Evolutionary conservation across 2,329 filamentous ascomycete species (phyloP).

Genomic region (Colletotrichum noveboracense): DNA sequence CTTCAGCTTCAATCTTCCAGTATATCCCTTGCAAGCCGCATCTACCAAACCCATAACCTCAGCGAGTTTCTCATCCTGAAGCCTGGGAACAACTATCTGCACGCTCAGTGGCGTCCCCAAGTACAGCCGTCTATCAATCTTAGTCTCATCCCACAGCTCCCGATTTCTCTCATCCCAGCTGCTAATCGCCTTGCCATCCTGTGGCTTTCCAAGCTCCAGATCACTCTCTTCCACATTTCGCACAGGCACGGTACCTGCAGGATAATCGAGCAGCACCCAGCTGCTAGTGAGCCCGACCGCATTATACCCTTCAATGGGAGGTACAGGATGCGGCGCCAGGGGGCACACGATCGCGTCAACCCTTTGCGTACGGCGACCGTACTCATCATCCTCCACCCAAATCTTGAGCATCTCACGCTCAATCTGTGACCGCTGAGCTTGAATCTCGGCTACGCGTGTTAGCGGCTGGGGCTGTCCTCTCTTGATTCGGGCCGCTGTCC

Average conservation of each 20-base stretch:
- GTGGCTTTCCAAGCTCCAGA: background rate
- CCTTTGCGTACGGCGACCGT: background rate
- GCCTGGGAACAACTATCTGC: constrained; percentile 8
- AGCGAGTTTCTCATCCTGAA: constrained; percentile 3
- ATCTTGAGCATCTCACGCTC: constrained; percentile 11
- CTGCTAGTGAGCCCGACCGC: constrained; percentile 35
- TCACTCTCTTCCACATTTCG: background rate
- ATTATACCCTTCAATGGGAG: constrained; percentile 42
- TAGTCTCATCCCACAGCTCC: constrained; percentile 8
- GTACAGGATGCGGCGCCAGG: constrained; percentile 63
- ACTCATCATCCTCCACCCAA: constrained; percentile 4
- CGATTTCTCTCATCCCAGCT: constrained; percentile 11
- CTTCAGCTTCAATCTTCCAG: background rate
- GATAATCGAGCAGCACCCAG: constrained; percentile 43
- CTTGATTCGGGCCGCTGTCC: constrained; percentile 2
- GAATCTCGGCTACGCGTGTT: background rate
- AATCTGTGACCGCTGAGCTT: background rate
- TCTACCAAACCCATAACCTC: constrained; percentile 7
- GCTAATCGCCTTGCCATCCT: background rate
- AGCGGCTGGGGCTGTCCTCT: background rate
- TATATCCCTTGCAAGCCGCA: background rate
- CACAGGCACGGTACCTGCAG: constrained; percentile 35
- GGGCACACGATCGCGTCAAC: constrained; percentile 64
- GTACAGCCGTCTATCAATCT: background rate
- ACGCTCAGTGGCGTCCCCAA: constrained; percentile 5